Base-by-base conservation (phyloP, 257 asterid species). In the Orobanche coerulescens region DNA sequence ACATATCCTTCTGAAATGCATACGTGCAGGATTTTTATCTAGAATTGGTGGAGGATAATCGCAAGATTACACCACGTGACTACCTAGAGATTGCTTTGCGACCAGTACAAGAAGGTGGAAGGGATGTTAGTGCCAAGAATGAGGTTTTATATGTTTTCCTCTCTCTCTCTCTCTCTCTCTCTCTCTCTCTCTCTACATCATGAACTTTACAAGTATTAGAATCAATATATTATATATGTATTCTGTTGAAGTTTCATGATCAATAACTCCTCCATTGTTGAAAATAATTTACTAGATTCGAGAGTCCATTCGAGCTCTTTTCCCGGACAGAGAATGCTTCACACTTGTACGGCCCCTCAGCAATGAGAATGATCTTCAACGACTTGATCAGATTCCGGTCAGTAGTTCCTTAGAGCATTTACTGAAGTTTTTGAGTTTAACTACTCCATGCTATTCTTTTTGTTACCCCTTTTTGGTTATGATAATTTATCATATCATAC, bases 281-380 rank as follows among this genome's bases (percentile, higher is more conserved):
- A 58, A 64, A 31, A 24, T 13, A 1, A 6, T 56, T 44, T 31
- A 46, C 47, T 75, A 93, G 99, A 93, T 93, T 48, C 90, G 97
- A 36, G 99, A 93, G 74, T 93, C 97, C 69, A 89, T 93, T 73
- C 95, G 95, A 71, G 98, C 98, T 70, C 95, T 92, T 72, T 92
- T 92, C 73, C 98, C 98, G 14, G 94, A 92, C 75, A 81, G 98
- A 71, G 98, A 92, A 69, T 92, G 98, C 79, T 92, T 71, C 77
- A 68, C 98, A n/a, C 96, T 92, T 66, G 96, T 92, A 53, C 75
- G 98, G 49, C 98, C 98, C 37, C 72, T 88, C 68, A 88, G 84
- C 82, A 69, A 84, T 20, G 98, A 92, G 74, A 74, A 68, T 26
- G 96, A 92, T 44, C 96, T 92, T 68, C 98, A 86, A 70, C 84